A percentile compares a stretch with the other conserved stretches of the same genome.
phyloP scores from a whole-genome alignment of 1,284 basidiomycete genomes.

The Melampsora americana region DNA sequence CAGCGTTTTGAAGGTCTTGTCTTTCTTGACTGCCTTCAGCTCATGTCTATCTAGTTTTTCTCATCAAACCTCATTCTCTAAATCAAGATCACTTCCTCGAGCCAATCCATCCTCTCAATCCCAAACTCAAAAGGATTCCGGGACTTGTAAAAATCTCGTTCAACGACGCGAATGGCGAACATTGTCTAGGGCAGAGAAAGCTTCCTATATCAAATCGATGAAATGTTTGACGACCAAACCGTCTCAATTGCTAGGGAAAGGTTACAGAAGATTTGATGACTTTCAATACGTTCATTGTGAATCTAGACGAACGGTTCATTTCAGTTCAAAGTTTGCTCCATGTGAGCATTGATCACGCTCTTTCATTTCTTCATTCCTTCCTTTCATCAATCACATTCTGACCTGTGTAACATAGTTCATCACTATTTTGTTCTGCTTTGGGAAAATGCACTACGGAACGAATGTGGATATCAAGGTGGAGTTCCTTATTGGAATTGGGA shows the following conservation, averaged over 20 bases:
- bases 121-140: constrained; percentile 58
- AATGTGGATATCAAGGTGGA: constrained; percentile 9
- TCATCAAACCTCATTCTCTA: too few relatives aligned
- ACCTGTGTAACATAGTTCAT: constrained; percentile 13
- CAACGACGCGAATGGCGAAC: constrained; percentile 52
- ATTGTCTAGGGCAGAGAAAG: constrained; percentile 47
- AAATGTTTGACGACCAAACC: constrained; percentile 44
- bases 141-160: constrained; percentile 58
- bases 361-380: background rate
- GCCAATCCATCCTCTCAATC: constrained; percentile 42
- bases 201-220: constrained; percentile 50
- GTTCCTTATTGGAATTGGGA: constrained; percentile 41
- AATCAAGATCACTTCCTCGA: too few relatives aligned
- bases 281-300: constrained; percentile 33
- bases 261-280: constrained; percentile 29
- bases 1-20: too few relatives aligned
- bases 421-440: constrained; percentile 10
- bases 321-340: constrained; percentile 11
- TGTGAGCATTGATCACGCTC: background rate
- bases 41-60: too few relatives aligned
- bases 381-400: background rate
- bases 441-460: constrained; percentile 11
- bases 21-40: too few relatives aligned
- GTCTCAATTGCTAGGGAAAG: constrained; percentile 22
- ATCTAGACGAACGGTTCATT: background rate